Percentiles rank a stretch among this genome's conserved stretches.
Conservation (phyloP, 352 stramenopile species). For the Pythium monospermum region DNA sequence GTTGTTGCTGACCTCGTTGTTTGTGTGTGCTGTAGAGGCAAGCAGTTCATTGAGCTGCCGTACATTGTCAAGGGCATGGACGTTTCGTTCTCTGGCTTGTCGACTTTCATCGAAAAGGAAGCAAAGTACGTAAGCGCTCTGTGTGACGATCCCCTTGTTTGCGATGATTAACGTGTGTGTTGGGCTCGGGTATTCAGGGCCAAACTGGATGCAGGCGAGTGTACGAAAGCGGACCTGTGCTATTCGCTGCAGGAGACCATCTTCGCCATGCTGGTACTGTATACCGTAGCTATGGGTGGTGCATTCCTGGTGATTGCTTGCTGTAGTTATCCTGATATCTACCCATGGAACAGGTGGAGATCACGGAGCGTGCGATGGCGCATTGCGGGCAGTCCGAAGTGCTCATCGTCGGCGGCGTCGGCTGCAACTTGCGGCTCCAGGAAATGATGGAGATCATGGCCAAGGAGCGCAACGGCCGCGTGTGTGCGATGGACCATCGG, state of each 20-base stretch:
- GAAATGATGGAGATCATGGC: slow-evolving; percentile 99
- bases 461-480: slow-evolving; percentile 88
- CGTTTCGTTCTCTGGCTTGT: slow-evolving; percentile 97
- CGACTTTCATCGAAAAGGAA: slow-evolving; percentile 95
- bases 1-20: background rate
- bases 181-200: slow-evolving; percentile 50
- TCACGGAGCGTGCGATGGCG: slow-evolving; percentile 99
- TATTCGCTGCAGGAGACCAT: slow-evolving; percentile 99
- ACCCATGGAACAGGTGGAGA: slow-evolving; percentile 96
- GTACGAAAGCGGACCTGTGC: slow-evolving; percentile 96
- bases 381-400: slow-evolving; percentile 96
- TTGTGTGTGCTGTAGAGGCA: slow-evolving; percentile 37
- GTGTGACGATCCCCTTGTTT: background rate
- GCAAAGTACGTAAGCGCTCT: slow-evolving; percentile 76
- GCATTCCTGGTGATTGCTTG: background rate
- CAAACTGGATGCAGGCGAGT: slow-evolving; percentile 82
- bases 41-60: slow-evolving; percentile 94
- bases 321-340: too few species aligned
- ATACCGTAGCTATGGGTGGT: background rate
- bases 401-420: slow-evolving; percentile 98
- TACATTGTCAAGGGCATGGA: slow-evolving; percentile 99
- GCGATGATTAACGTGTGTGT: too few species aligned
- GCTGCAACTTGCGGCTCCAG: slow-evolving; percentile 91
- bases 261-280: slow-evolving; percentile 97
- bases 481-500: slow-evolving; percentile 98